Conservation (phyloP, 805 yeast species). For the Wickerhamomyces subpelliculosus region DNA sequence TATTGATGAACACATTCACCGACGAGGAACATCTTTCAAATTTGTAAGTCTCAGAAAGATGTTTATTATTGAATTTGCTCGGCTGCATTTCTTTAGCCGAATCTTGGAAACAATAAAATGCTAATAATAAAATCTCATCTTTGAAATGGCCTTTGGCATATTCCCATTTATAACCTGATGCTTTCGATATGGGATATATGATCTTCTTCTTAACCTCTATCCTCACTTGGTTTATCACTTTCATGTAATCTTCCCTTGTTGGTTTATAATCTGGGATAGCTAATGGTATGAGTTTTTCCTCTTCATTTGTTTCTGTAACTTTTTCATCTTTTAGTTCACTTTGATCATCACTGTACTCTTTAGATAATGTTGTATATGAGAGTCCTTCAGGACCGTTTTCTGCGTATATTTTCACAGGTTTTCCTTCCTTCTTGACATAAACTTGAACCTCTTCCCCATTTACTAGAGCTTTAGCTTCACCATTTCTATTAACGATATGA, state of each 20-base stretch:
- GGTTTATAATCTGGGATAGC: slow-evolving; percentile 7
- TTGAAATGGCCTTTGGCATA: slow-evolving; percentile 16
- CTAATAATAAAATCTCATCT: slow-evolving; percentile 14
- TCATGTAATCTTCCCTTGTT: slow-evolving; percentile 10
- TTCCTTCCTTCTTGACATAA: too few relatives aligned
- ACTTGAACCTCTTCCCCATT: too few relatives aligned
- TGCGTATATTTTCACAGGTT: too few relatives aligned
- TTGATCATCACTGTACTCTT: background rate
- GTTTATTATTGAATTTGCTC: slow-evolving; percentile 8
- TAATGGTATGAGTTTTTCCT: slow-evolving; percentile 6
- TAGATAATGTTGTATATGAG: too few relatives aligned
- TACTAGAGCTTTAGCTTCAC: too few relatives aligned
- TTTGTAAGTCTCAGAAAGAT: slow-evolving; percentile 5
- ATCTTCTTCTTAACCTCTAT: slow-evolving; percentile 13
- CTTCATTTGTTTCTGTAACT: background rate
- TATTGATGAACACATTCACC: slow-evolving; percentile 14
- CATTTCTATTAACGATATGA: too few relatives aligned
- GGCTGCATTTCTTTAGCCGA: slow-evolving; percentile 14
- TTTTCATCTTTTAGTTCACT: background rate
- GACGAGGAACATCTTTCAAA: slow-evolving; percentile 15
- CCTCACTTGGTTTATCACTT: slow-evolving; percentile 16
- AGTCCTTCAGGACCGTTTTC: too few relatives aligned
- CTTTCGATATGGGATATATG: slow-evolving; percentile 13
- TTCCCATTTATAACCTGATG: slow-evolving; percentile 21
- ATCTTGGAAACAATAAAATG: slow-evolving; percentile 20